Base-by-base conservation (phyloP, 1,284 basidiomycete species). In the Calocybe gambosa region DNA sequence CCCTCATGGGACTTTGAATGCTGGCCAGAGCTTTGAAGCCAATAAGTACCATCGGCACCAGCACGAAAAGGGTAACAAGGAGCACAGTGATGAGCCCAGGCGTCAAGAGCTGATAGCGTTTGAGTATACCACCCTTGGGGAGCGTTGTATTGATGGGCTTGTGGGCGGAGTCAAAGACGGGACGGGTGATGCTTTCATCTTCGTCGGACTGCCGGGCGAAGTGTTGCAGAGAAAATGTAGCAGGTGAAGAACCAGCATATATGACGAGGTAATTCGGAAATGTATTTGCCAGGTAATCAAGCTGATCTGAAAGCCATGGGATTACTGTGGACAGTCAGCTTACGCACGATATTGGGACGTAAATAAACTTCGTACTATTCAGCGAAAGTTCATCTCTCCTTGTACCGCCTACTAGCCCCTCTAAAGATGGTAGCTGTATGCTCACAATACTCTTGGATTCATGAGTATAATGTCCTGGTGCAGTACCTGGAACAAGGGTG, bases 61-160 rank as follows among this genome's bases (percentile, higher is more conserved):
- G 70, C 25, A 92, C 60, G 59, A 86, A 82, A 57, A 93, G 73
- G 0, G 69, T 67, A 39, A 93, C 67, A 36, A 90, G 70, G 18
- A 93, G 71, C 1, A 74, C 68, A 7, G 75, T 77, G 63, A 93
- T 87, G 45, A 93, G 73, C 1, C 78, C 87, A 0, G 89, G 86
- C 0, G 89, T 89, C 44, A 93, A 76, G 39, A 92, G 71, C 58
- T 89, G 85, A 61, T 89, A 89, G 37, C 73, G 74, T 50, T 83
- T 76, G 34, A 91, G 72, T 49, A 88, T 78, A 9, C 85, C 82
- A n/a, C 73, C 76, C 19, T 67, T 55, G 26, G 70, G 55, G 7
- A 68, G 54, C 16, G 69, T 66, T 13, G 56, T 61, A 40, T 71
- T 66, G 42, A 55, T 56, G 42, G 54, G 52, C 46, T 55, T 47